phyloP scores from a whole-genome alignment of 306 rosid species.

The Lathyrus tuberosus region DNA sequence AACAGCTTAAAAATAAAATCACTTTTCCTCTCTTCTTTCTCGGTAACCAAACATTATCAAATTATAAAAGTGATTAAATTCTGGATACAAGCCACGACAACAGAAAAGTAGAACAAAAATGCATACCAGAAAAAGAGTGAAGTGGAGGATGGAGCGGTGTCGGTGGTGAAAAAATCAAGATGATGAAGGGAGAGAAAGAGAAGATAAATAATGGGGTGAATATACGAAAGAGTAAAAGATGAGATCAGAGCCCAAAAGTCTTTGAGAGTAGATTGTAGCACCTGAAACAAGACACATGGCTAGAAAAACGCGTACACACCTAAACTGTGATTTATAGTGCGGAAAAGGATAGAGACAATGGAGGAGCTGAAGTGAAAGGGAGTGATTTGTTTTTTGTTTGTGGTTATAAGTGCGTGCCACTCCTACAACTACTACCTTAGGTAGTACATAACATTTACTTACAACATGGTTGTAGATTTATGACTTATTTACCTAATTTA shows the following conservation, averaged over 20 bases:
- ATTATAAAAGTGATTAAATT: background rate
- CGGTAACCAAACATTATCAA: constrained; percentile 10
- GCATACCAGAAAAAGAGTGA: constrained; percentile 48
- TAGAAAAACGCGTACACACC: constrained; percentile 34
- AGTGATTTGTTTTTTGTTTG: constrained; percentile 12
- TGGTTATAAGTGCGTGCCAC: constrained; percentile 27
- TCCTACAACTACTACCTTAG: background rate
- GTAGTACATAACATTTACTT: background rate
- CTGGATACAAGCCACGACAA: constrained; percentile 7
- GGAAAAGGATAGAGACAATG: background rate
- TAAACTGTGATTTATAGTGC: background rate
- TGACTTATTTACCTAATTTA: constrained; percentile 1
- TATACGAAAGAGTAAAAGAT: background rate
- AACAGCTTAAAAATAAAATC: constrained; percentile 14
- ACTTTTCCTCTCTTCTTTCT: background rate
- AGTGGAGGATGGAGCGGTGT: constrained; percentile 53
- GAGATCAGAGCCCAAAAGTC: constrained; percentile 35
- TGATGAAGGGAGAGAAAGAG: background rate
- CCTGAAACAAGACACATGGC: constrained; percentile 31
- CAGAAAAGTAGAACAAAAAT: background rate
- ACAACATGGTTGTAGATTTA: background rate
- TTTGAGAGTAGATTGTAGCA: constrained; percentile 40
- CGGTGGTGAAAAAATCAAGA: constrained; percentile 52
- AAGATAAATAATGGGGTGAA: background rate
- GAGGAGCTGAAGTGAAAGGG: background rate